Conservation (phyloP, 495 filamentous ascomycete genomes). For the Hypoxylon fragiforme region DNA sequence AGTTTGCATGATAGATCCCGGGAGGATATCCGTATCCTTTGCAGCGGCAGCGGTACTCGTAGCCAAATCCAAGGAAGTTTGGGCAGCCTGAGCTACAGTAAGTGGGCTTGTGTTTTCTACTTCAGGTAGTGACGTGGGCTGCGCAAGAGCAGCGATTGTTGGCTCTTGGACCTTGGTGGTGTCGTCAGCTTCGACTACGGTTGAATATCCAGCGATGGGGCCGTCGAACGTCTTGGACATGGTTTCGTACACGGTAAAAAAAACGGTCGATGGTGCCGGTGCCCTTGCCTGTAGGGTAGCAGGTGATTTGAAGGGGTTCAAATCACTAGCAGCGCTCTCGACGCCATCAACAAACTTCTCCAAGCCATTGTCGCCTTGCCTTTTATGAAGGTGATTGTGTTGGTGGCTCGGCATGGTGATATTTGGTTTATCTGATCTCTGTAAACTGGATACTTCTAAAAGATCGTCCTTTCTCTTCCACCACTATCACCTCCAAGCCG, state of each 20-base stretch:
- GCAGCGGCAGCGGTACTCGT: background rate
- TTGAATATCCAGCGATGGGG: conserved; percentile 58
- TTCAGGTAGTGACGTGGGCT: conserved; percentile 23
- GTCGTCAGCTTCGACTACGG: conserved; percentile 38
- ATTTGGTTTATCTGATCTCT: background rate
- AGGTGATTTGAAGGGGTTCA: conserved; percentile 29
- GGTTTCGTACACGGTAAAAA: conserved; percentile 59
- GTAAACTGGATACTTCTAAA: background rate
- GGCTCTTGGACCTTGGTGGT: conserved; percentile 14
- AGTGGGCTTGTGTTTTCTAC: conserved; percentile 8
- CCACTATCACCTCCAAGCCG: conserved; percentile 3
- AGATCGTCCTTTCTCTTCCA: conserved; percentile 6
- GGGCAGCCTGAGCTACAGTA: conserved; percentile 15
- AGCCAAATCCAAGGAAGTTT: too few relatives aligned
- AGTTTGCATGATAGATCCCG: conserved; percentile 14
- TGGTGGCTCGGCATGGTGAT: conserved; percentile 35
- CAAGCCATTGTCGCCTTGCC: conserved; percentile 24
- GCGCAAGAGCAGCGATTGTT: background rate
- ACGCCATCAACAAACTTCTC: conserved; percentile 24
- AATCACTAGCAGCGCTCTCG: conserved; percentile 31
- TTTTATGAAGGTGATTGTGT: conserved; percentile 33
- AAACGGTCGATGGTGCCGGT: conserved; percentile 43
- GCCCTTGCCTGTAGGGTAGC: conserved; percentile 31
- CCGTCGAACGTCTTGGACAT: conserved; percentile 59
- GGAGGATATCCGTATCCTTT: conserved; percentile 1